A percentile compares a stretch with the other conserved stretches of the same genome.
Evolutionary conservation across 1,139 yeast species (phyloP).

Genomic region (Candida mesenterica): DNA sequence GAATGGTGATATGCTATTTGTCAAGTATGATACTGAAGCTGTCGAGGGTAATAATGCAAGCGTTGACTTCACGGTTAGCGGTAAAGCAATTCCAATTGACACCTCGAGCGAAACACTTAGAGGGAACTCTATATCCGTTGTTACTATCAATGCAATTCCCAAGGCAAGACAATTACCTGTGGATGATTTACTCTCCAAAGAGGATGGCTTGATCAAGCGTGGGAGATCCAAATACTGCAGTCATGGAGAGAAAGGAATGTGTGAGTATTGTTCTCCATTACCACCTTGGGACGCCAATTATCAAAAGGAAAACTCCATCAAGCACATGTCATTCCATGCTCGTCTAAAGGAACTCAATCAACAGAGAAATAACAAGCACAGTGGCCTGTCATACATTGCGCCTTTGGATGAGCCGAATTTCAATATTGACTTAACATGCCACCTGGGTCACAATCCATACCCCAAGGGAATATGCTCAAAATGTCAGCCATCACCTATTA

Average conservation of each 20-base stretch:
- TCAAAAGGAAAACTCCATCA: slow-evolving; percentile 72
- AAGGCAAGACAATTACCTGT: slow-evolving; percentile 38
- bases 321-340: slow-evolving; percentile 87
- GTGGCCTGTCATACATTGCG: slow-evolving; percentile 69
- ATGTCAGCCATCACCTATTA: slow-evolving; percentile 95
- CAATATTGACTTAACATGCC: slow-evolving; percentile 61
- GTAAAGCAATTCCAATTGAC: slow-evolving; percentile 10
- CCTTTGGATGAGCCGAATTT: slow-evolving; percentile 77
- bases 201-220: slow-evolving; percentile 73
- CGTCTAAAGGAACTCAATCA: slow-evolving; percentile 73
- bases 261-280: slow-evolving; percentile 93
- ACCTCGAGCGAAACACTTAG: neutral
- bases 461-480: slow-evolving; percentile 95
- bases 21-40: slow-evolving; percentile 43
- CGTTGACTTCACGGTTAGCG: slow-evolving; percentile 7
- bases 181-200: slow-evolving; percentile 66
- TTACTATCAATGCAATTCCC: slow-evolving; percentile 1
- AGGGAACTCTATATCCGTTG: neutral
- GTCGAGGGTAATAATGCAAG: slow-evolving; percentile 1
- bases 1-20: slow-evolving; percentile 84
- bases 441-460: slow-evolving; percentile 86
- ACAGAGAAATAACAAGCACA: slow-evolving; percentile 60
- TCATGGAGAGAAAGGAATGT: slow-evolving; percentile 94
- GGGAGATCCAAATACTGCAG: slow-evolving; percentile 65
- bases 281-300: slow-evolving; percentile 92